Base-by-base conservation (phyloP, 805 yeast genomes). In the Metschnikowia henanensis region DNA sequence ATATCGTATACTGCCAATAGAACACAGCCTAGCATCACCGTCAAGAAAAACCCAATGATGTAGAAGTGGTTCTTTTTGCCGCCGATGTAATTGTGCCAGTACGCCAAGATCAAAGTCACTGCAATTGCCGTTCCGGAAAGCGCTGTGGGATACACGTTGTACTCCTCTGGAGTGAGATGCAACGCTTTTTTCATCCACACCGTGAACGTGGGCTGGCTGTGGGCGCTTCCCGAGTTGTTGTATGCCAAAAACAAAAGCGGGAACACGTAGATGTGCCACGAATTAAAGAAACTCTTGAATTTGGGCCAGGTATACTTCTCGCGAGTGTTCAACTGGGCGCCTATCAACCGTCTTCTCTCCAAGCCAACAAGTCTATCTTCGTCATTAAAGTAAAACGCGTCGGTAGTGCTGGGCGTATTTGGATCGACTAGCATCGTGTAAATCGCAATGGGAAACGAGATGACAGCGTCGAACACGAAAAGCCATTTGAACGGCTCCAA, bases 191-290 rank as follows among this genome's bases (percentile, higher is more conserved):
- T 68, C 61, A 71, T 75, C 80, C 80, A 77, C 5, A 70, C 58
- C 16, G 64, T 61, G 48, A 76, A 65, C 0, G 79, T 67, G 15
- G 77, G 78, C 40, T 69, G 75, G 5, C 64, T 36, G 16, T 23
- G 52, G 1, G 56, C 53, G n/a, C 70, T 64, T 39, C 65, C 52
- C 2, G 68, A 17, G 49, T 68, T 70, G 51, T 70, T 67, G 55
- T 61, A 67, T 6, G 66, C 62, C 43, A 68, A 58, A 48, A 70
- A 70, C 35, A 72, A 30, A 2, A 65, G 41, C 2, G 79, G 79
- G 52, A 75, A 74, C 17, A 72, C 68, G 35, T 55, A 69, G 18
- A 71, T 60, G 57, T 76, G 80, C 81, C 81, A 76, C 4, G 79
- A 70, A 44, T 51, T 62, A 60, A 75, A 74, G 50, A 68, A 70